Conservation (phyloP, 2,329 filamentous ascomycete species). For the Penicillium nordicum region DNA sequence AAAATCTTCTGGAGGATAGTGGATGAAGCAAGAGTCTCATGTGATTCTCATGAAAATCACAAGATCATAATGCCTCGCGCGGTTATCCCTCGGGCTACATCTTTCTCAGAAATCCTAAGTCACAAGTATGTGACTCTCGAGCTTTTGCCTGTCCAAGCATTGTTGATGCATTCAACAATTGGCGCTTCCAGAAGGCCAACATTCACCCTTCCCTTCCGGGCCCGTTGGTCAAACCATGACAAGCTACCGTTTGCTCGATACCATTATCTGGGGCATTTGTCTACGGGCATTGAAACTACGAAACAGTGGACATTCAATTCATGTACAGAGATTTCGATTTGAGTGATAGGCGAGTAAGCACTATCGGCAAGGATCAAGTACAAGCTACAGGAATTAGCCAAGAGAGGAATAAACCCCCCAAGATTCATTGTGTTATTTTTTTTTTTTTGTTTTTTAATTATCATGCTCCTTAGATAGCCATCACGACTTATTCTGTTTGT, state of each 20-base stretch:
- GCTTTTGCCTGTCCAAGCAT: not conserved
- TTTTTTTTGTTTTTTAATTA: not conserved
- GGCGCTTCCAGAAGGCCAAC: not conserved
- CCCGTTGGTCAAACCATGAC: not conserved
- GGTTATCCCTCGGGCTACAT: not conserved
- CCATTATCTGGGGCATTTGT: not conserved
- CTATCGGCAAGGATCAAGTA: not conserved
- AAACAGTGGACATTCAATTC: not conserved
- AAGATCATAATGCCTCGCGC: not conserved
- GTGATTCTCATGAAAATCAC: not conserved
- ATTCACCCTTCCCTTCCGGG: not conserved
- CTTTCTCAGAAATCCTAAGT: not conserved
- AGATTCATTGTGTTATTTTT: not conserved
- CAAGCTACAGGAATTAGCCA: not conserved
- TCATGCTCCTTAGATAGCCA: not conserved
- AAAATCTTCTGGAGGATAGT: constrained; percentile 43
- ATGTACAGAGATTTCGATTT: not conserved
- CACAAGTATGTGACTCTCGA: not conserved
- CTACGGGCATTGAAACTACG: not conserved
- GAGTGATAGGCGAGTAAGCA: not conserved
- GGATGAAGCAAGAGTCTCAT: constrained; percentile 24
- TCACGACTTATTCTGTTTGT: constrained; percentile 19
- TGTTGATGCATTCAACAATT: not conserved
- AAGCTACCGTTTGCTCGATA: not conserved
- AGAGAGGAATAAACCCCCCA: not conserved